phyloP scores from a whole-genome alignment of 495 filamentous ascomycete genomes.

The Neurospora sp. region DNA sequence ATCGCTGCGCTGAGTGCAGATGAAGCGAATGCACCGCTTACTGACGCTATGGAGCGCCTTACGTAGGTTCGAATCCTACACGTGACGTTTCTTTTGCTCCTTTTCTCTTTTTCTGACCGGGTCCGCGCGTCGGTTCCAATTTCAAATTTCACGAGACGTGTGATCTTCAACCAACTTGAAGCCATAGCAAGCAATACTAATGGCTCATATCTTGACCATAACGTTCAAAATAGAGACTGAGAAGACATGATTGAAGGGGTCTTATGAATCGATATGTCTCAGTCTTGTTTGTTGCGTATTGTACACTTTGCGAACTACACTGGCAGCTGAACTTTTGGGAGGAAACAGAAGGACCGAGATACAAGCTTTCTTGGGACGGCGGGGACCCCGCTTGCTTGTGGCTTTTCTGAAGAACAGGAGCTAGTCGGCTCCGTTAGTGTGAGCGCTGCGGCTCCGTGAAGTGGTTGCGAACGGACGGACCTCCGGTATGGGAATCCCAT shows the following conservation, averaged over 20 bases:
- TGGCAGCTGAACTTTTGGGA: background rate
- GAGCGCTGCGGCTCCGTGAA: background rate
- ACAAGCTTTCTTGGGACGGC: background rate
- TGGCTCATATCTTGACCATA: background rate
- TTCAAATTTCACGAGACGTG: background rate
- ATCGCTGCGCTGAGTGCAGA: background rate
- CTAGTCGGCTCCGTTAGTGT: background rate
- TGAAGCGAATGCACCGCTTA: background rate
- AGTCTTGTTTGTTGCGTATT: background rate
- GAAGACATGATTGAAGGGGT: background rate
- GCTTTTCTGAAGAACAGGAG: background rate
- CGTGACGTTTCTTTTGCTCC: too few species aligned
- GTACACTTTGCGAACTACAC: background rate
- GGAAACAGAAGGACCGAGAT: background rate
- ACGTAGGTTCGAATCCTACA: too few species aligned
- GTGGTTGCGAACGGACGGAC: background rate
- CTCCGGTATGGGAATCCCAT: background rate
- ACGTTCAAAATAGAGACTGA: background rate
- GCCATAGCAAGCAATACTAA: background rate
- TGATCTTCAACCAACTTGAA: background rate
- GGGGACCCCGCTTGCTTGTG: background rate
- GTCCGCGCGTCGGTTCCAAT: background rate
- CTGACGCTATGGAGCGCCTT: too few species aligned
- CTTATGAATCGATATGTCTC: background rate
- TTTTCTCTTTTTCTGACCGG: too few species aligned